Evolutionary conservation across 331 rosid species (phyloP), one percentile per base, ranked within the genome.

Genomic region (Dryas integrifolia): DNA sequence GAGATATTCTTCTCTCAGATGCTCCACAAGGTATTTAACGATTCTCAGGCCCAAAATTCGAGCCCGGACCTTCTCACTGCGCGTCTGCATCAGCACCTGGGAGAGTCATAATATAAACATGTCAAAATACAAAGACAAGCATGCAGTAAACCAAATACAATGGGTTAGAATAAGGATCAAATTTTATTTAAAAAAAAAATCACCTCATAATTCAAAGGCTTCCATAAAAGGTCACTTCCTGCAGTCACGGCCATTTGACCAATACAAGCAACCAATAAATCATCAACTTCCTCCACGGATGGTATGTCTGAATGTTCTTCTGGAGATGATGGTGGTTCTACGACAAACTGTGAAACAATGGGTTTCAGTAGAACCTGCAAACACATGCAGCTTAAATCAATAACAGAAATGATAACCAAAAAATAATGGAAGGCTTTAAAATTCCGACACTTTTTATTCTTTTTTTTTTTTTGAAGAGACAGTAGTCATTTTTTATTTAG

Each of bases 161-260:
- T 1, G 35, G 35, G 35, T 30, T 30, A 30, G 35, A 30, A 7
- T 26, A 30, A 72, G 76, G 35, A 39, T 52, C 58, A 52, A 14
- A 12, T 52, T 24, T 30, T 12, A 53, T 9, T 65, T 43, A 39
- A 26, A 45, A 45, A 11, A 63, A 82, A 77, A 9, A 51, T 69
- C 53, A 94, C 98, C 96, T 94, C 97, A 59, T 89, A 90, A 80
- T 94, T 94, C 71, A 91, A 74, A 16, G 92, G 84, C 75, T 94
- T 88, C 98, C 97, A 94, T 73, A 94, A 55, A 65, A 89, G 88
- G 79, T 94, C 98, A 50, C 77, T 86, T 72, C 96, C 96, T 15
- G 97, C 96, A 62, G 98, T 82, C 64, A 94, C 91, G 0, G 98
- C 98, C 98, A 94, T 89, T 72, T 94, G 97, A 66, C 95, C 97